Percentiles rank a stretch among this genome's conserved stretches.
These are phyloP conservation scores for Botrytis paeoniae DNA, from an alignment of 2,329 filamentous ascomycete species.

Conservation along the genomic window DNA sequence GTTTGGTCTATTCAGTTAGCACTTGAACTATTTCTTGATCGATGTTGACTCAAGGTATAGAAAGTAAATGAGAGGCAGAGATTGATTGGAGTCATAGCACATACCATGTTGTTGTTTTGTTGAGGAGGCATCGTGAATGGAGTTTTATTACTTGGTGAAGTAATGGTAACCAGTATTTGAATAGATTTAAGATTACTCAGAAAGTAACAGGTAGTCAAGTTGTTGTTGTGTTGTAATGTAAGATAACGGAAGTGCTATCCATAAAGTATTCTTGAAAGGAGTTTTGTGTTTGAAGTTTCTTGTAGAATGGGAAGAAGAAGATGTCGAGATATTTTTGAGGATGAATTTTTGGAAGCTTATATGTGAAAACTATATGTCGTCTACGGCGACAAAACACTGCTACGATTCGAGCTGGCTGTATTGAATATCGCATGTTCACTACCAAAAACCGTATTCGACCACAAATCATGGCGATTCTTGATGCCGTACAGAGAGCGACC, in stretches of 20 bases:
- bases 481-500: not conserved
- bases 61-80: too few relatives aligned
- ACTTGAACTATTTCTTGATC: not conserved
- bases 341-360: not conserved
- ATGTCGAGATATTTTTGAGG: not conserved
- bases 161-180: not conserved
- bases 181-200: not conserved
- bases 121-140: not conserved
- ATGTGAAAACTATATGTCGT: not conserved
- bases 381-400: not conserved
- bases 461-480: not conserved
- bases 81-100: not conserved
- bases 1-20: not conserved
- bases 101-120: not conserved
- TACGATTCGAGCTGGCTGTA: not conserved
- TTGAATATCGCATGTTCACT: not conserved
- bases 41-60: not conserved
- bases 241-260: not conserved
- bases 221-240: not conserved
- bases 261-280: not conserved
- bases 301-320: not conserved
- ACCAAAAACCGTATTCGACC: not conserved
- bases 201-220: not conserved
- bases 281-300: not conserved
- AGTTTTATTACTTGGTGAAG: not conserved